Base-by-base conservation (phyloP, 306 rosid genomes). In the Fagus sylvatica region DNA sequence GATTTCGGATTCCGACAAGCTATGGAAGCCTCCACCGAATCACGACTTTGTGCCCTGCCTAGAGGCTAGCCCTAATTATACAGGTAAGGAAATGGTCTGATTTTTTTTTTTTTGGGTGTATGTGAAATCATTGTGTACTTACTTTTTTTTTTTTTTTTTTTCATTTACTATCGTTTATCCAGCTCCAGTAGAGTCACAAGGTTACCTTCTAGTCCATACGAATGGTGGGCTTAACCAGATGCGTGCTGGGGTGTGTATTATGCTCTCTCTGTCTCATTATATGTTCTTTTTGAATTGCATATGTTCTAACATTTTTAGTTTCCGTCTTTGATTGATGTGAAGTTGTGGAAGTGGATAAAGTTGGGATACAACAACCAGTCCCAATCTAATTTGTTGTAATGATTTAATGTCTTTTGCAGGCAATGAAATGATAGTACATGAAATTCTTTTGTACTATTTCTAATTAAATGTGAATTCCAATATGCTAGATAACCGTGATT, bases 181-280 rank as follows among this genome's bases (percentile, higher is more conserved):
- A 95, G 98, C 88, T 82, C 89, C 91, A 41, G 79, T 69, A 3
- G 82, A 89, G 56, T 84, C 95, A 0, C 84, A 66, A 74, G 98
- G 98, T 59, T 95, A 86, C 87, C 98, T 95, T 65, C 85, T 89
- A 53, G 98, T 95, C 59, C 92, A 92, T 82, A 85, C 98, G 1
- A 95, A 95, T 80, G 98, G 98, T 12, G 98, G 98, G 69, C 98
- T 95, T 76, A 95, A 92, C 78, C 98, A 95, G 81, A 95, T 95
- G 98, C 98, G 98, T 76, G 82, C 93, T 46, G 98, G 98, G 98
- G 98, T 92, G 53, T 76, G 92, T 85, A 12, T 40, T 13, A 3
- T 56, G 16, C 64, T 53, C 71, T 84, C 73, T 81, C 19, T 66
- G 51, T 15, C 30, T 65, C 30, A 5, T 46, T 46, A 2, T 46